Base-by-base conservation (phyloP, 2,329 filamentous ascomycete genomes). In the Alternaria dauci region DNA sequence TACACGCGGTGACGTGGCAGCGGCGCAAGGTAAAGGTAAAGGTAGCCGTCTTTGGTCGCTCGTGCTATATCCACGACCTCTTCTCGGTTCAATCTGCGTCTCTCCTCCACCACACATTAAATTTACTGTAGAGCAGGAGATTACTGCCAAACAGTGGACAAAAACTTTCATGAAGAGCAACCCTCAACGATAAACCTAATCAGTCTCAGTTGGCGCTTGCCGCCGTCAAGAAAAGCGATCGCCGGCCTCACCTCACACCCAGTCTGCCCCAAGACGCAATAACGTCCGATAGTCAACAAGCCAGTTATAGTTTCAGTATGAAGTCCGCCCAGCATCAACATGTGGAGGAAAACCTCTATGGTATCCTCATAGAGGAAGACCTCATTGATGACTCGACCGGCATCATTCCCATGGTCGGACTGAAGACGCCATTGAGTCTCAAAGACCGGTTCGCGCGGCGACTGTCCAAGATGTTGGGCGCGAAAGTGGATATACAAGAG, bases 351-450 rank as follows among this genome's bases (percentile, higher is more conserved):
- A 18, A 1, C 4, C 18, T 30, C 7, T 48, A 36, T 23, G 23
- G 14, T 8, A 5, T 48, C 23, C 11, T 38, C 26, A 38, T 28
- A 0, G 38, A 54, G 3, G 52, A 63, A 5, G 59, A 62, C 2
- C 23, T 55, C 3, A 41, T 52, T 16, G 57, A 63, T 4, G 57
- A 63, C 5, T 50, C 48, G 5, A 51, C 34, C 0, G 39, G 18
- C 1, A 2, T 43, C 9, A 34, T 48, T 6, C 61, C 57, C 5
- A 53, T 39, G 3, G 6, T 12, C 1, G 51, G 53, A 0, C 12
- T 48, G 2, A 25, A 18, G 1, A 42, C 26, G 1, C 11, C 44
- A 1, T 5, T 47, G 2, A 48, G 42, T 16, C 25, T 63, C 0
- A 38, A 46, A 5, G 23, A 26, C 1, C 44, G 61, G 2, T 55